Conservation (phyloP, 2,329 filamentous ascomycete species). For the Ramularia endophylla region DNA sequence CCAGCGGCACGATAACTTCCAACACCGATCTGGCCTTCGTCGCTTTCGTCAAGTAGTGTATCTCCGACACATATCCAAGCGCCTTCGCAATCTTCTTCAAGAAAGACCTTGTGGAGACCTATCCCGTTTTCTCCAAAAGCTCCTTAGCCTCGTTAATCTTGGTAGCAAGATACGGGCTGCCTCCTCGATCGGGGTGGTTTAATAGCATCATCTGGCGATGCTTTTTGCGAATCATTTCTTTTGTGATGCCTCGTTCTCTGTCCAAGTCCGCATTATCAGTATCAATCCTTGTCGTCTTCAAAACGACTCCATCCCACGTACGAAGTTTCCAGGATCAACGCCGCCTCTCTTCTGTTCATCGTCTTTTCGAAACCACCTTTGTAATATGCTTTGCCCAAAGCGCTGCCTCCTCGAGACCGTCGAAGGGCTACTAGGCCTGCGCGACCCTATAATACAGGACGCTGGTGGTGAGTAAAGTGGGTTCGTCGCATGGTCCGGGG, state of each 20-base stretch:
- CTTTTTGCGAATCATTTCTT: constrained; percentile 91
- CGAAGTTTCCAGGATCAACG: constrained; percentile 86
- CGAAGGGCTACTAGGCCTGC: constrained; percentile 86
- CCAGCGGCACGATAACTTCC: no score
- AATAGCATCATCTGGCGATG: constrained; percentile 94
- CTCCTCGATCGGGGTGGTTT: constrained; percentile 96
- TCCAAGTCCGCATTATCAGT: background rate
- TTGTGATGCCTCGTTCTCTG: constrained; percentile 80
- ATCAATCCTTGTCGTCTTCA: constrained; percentile 6
- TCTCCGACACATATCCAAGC: background rate
- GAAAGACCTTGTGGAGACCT: constrained; percentile 14
- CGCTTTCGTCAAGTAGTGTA: no score
- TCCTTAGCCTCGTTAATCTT: constrained; percentile 99
- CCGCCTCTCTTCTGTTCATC: constrained; percentile 89
- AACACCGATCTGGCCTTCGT: no score
- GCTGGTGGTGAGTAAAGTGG: background rate
- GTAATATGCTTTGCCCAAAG: constrained; percentile 87
- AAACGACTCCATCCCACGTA: constrained; percentile 44
- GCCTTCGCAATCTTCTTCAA: background rate
- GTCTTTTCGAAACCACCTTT: constrained; percentile 96
- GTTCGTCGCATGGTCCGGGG: background rate
- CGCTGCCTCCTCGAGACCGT: constrained; percentile 67
- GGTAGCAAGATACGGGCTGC: constrained; percentile 91
- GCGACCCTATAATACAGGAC: constrained; percentile 59
- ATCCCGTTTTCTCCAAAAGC: constrained; percentile 68